phyloP scores from a whole-genome alignment of 805 yeast species.

The Hanseniaspora mollemarum region DNA sequence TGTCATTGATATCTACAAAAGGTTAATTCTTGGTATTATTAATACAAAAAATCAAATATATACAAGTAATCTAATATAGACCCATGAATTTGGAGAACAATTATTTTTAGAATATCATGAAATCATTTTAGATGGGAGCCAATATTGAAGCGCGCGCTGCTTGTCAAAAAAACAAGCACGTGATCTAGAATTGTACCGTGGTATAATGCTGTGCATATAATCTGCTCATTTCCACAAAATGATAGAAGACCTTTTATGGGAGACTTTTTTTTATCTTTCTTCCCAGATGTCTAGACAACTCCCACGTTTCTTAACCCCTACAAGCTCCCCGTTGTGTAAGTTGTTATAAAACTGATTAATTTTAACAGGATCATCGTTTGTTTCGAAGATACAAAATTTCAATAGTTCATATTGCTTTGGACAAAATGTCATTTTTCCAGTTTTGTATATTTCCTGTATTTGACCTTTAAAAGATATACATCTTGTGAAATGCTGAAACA shows the following conservation, averaged over 20 bases:
- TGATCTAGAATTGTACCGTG: too few species aligned
- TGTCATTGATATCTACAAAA: too few species aligned
- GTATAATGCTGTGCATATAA: not conserved
- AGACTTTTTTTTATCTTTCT: constrained; percentile 21
- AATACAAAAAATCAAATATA: too few species aligned
- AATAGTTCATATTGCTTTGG: constrained; percentile 57
- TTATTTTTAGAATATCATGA: too few species aligned
- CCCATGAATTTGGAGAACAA: too few species aligned
- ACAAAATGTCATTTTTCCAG: constrained; percentile 68
- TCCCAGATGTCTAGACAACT: constrained; percentile 83
- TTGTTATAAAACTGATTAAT: constrained; percentile 66
- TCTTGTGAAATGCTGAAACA: constrained; percentile 57
- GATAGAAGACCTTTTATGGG: too few species aligned
- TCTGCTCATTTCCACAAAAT: too few species aligned
- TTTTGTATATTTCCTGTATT: constrained; percentile 67
- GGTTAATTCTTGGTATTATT: too few species aligned
- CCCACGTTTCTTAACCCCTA: constrained; percentile 40
- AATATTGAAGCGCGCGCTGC: too few species aligned
- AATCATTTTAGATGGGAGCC: too few species aligned
- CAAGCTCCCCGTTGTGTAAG: constrained; percentile 13
- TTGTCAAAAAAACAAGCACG: too few species aligned
- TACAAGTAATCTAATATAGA: too few species aligned
- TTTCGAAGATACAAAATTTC: constrained; percentile 54
- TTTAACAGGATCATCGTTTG: constrained; percentile 45
- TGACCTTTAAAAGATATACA: constrained; percentile 92